Evolutionary conservation across 2,329 filamentous ascomycete genomes (phyloP), one percentile per base, ranked within the genome.

Genomic region (Penicillium sp.): DNA sequence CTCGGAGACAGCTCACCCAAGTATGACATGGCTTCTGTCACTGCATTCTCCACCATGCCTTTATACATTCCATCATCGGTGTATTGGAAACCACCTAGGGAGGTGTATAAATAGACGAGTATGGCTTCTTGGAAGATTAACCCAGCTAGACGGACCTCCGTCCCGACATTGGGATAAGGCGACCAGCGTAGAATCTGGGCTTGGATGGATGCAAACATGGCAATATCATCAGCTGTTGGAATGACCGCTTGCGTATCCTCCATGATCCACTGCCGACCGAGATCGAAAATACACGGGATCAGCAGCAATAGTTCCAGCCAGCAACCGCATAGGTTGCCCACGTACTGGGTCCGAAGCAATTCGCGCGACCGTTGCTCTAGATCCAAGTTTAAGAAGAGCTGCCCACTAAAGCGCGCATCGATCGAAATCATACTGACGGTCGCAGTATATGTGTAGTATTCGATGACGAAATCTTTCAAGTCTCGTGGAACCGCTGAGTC

Each of bases 401-500:
- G 63, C 5, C 58, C 54, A 24, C 61, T 64, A 5, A 62, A 53
- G 8, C 62, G 60, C 1, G 62, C 61, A 33, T 65, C 63, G 29
- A 73, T 69, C 0, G 74, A 74, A 39, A 76, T 72, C 68, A 76
- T 74, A 56, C 72, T 75, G 6, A 72, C 68, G 3, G 71, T 67
- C 3, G 71, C 68, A 40, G 72, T 75, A 58, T 76, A 74, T 51
- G 73, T 69, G 52, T 75, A 76, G 34, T 75, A 76, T 57, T 76
- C 74, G 40, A 75, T 67, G 3, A 76, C 66, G 43, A 75, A 75
- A 26, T 73, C 68, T 26, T 69, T 67, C 3, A 76, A 53, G 9
- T 72, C 66, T 12, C 66, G 63, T 2, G 65, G 64, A 3, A 69
- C 54, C 3, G 68, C 61, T 0, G 60, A 53, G 35, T 67, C 61